phyloP scores from a whole-genome alignment of 225 moss, liverwort and hornwort species.

The Bryoerythrophyllum caledonicum region DNA sequence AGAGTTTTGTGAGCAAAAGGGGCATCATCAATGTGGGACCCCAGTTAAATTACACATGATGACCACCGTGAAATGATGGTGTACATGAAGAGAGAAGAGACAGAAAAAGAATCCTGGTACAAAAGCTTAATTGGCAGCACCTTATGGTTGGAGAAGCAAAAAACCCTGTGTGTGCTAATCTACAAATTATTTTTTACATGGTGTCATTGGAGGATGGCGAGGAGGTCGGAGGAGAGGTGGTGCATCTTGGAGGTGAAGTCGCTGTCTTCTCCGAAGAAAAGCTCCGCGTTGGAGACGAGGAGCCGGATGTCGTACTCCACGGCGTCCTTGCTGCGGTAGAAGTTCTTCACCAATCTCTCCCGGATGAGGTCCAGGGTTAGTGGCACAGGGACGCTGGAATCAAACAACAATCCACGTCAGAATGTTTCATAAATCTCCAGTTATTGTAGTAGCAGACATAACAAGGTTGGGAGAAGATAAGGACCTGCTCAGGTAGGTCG shows the following conservation, averaged over 20 bases:
- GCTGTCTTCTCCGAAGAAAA: conserved; percentile 51
- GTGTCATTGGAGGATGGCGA: conserved; percentile 44
- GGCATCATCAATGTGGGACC: conserved; percentile 18
- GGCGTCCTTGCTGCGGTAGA: conserved; percentile 80
- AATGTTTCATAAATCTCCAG: neutral
- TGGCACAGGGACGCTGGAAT: conserved; percentile 75
- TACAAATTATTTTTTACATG: conserved; percentile 47
- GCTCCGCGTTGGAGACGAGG: conserved; percentile 59
- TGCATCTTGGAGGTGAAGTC: conserved; percentile 61
- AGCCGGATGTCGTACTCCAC: conserved; percentile 76
- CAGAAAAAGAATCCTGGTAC: conserved; percentile 26
- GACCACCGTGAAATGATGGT: conserved; percentile 20
- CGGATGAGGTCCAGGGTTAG: conserved; percentile 77
- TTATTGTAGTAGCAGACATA: neutral
- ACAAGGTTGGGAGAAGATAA: conserved; percentile 9
- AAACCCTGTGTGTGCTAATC: conserved; percentile 28
- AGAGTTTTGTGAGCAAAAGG: conserved; percentile 23
- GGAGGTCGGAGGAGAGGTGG: conserved; percentile 43
- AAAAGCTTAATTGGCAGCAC: conserved; percentile 22
- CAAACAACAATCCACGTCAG: conserved; percentile 23
- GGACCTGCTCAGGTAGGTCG: conserved; percentile 44
- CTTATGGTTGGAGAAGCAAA: conserved; percentile 36
- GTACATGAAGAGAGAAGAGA: conserved; percentile 23
- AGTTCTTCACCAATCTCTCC: conserved; percentile 71
- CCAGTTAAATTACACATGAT: conserved; percentile 55